Evolutionary conservation across 1,139 yeast species (phyloP).

Genomic region (Yamadazyma pseudoaaseri): DNA sequence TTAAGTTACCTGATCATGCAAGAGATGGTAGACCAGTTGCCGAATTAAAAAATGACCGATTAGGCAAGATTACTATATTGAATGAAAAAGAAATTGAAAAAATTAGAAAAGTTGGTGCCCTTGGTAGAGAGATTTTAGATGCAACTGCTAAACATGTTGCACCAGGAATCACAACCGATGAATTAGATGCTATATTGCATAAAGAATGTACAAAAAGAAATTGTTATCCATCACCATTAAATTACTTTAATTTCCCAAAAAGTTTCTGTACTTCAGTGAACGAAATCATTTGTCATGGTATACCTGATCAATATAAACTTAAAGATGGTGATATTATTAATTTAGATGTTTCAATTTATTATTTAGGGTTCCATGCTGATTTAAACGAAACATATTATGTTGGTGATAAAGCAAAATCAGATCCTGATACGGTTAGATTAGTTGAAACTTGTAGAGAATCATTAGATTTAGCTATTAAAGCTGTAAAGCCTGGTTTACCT

Average conservation of each 20-base stretch:
- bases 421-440: constrained; percentile 77
- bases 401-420: constrained; percentile 78
- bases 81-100: constrained; percentile 66
- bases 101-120: constrained; percentile 67
- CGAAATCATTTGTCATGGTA: constrained; percentile 96
- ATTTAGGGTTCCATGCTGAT: constrained; percentile 91
- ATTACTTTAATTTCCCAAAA: constrained; percentile 93
- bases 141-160: constrained; percentile 76
- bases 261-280: constrained; percentile 91
- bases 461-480: constrained; percentile 75
- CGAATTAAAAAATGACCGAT: constrained; percentile 74
- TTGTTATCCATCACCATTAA: constrained; percentile 93
- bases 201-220: constrained; percentile 84
- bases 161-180: constrained; percentile 95
- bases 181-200: constrained; percentile 82
- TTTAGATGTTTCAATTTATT: constrained; percentile 81
- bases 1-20: constrained; percentile 85
- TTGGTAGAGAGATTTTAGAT: constrained; percentile 89
- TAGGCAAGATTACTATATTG: constrained; percentile 63
- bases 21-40: constrained; percentile 71
- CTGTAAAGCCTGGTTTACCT: constrained; percentile 89
- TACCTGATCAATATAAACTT: constrained; percentile 84
- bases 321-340: constrained; percentile 95
- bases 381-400: constrained; percentile 96
- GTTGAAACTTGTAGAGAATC: constrained; percentile 95